phyloP scores from a whole-genome alignment of 2,329 filamentous ascomycete genomes.

The Ceratocystis colombiana region DNA sequence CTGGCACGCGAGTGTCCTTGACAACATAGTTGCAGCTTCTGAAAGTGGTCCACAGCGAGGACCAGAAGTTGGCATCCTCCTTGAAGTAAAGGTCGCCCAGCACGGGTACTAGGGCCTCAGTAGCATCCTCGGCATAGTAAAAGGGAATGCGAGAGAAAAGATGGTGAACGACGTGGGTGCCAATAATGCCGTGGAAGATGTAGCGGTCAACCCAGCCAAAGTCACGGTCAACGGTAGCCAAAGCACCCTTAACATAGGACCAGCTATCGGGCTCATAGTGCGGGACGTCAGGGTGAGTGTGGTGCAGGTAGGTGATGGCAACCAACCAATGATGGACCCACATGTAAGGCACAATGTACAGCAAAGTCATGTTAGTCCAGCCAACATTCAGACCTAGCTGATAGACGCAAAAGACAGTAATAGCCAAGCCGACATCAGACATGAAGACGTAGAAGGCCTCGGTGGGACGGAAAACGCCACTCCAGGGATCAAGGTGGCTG shows the following conservation, averaged over 20 bases:
- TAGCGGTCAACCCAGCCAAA: slow-evolving; percentile 55
- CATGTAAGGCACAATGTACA: slow-evolving; percentile 56
- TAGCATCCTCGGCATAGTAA: slow-evolving; percentile 51
- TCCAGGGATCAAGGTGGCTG: slow-evolving; percentile 53
- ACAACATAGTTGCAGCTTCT: slow-evolving; percentile 41
- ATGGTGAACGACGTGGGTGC: slow-evolving; percentile 55
- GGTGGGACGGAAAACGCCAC: slow-evolving; percentile 49
- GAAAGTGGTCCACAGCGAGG: slow-evolving; percentile 40
- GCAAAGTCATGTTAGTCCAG: slow-evolving; percentile 43
- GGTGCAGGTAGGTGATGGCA: slow-evolving; percentile 65
- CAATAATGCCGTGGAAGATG: slow-evolving; percentile 57
- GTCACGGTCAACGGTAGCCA: slow-evolving; percentile 54
- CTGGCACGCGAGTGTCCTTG: slow-evolving; percentile 24
- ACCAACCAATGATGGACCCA: slow-evolving; percentile 67
- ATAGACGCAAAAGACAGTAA: slow-evolving; percentile 44
- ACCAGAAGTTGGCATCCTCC: slow-evolving; percentile 37
- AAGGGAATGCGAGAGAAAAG: slow-evolving; percentile 39
- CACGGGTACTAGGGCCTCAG: slow-evolving; percentile 45
- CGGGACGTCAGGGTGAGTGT: slow-evolving; percentile 44
- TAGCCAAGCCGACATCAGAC: slow-evolving; percentile 49
- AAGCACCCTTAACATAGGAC: slow-evolving; percentile 53
- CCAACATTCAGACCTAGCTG: slow-evolving; percentile 39
- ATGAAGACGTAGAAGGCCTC: slow-evolving; percentile 48
- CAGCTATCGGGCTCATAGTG: slow-evolving; percentile 51
- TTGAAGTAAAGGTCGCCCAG: slow-evolving; percentile 45